Evolutionary conservation across 352 stramenopile genomes (phyloP), one percentile per base, ranked within the genome.

Genomic region (Phytophthora fragariaefolia): DNA sequence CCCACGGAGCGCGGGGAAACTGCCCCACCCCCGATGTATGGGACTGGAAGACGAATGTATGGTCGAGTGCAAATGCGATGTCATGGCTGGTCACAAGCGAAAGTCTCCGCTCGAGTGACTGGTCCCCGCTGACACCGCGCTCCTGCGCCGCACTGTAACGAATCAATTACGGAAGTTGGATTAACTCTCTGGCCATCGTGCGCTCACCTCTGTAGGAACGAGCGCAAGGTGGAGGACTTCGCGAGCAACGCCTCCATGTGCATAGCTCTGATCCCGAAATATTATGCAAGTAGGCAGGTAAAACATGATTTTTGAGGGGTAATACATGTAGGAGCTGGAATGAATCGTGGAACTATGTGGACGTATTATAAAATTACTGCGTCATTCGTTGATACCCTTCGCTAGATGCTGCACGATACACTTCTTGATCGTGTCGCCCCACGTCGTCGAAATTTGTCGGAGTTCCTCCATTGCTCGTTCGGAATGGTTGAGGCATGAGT

Each of bases 181-280:
- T n/a, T n/a, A n/a, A n/a, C n/a, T n/a, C n/a, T n/a, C n/a, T n/a
- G n/a, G n/a, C n/a, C n/a, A n/a, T n/a, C n/a, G n/a, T n/a, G n/a
- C 17, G 54, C 45, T 57, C 30, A 85, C 79, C 74, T 78, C 42
- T 59, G 50, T 6, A 87, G 49, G 64, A 82, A 80, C 34, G 66
- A 67, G 38, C 79, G 76, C 49, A 87, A 60, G 42, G 76, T 64
- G 22, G 28, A 40, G n/a, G 74, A 58, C 12, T 59, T 68, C 18
- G 48, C 50, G 18, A 83, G 53, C 48, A 87, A 27, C 13, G 72
- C 63, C 20, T 76, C 58, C 77, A 85, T 85, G 36, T n/a, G 34
- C 10, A 43, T 7, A 36, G 9, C 15, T n/a, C n/a, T n/a, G 13
- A 42, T 18, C 4, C 7, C 10, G 6, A 43, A 43, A 43, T 20